phyloP scores from a whole-genome alignment of 1,284 basidiomycete genomes.

The Puccinia triticina region DNA sequence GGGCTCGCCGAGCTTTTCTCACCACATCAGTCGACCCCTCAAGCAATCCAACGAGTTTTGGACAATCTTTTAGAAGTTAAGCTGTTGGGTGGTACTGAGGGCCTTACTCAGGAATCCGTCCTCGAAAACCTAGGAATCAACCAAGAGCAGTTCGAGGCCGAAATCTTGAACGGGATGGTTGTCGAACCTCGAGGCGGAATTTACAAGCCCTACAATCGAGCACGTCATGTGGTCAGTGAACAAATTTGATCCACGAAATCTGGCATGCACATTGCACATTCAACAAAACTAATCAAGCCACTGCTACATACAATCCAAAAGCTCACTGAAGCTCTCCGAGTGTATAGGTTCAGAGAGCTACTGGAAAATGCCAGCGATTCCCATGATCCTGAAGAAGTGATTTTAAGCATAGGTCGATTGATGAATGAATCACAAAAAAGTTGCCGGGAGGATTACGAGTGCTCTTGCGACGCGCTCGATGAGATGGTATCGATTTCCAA shows the following conservation, averaged over 20 bases:
- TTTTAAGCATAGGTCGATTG: slow-evolving; percentile 68
- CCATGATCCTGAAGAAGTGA: background rate
- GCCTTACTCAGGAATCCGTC: background rate
- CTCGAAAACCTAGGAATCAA: slow-evolving; percentile 3
- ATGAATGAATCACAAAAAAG: slow-evolving; percentile 78
- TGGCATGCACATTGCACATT: background rate
- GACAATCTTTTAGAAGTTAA: background rate
- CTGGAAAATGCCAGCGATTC: background rate
- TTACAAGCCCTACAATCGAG: slow-evolving; percentile 19
- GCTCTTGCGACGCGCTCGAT: slow-evolving; percentile 77
- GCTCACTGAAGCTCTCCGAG: slow-evolving; percentile 34
- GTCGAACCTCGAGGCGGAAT: slow-evolving; percentile 14
- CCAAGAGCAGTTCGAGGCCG: slow-evolving; percentile 10
- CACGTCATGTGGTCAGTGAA: slow-evolving; percentile 36
- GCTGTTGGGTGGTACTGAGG: slow-evolving; percentile 1
- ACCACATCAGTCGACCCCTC: background rate
- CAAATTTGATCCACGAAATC: background rate
- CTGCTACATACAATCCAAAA: background rate
- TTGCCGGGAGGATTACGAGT: slow-evolving; percentile 72
- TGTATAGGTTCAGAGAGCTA: slow-evolving; percentile 27
- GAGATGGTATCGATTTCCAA: slow-evolving; percentile 68
- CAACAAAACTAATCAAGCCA: background rate
- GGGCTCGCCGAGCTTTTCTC: slow-evolving; percentile 8
- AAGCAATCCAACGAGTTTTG: background rate
- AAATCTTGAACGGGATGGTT: slow-evolving; percentile 29